Evolutionary conservation across 345 rosid species (phyloP).

Genomic region (Gossypium arboreum): DNA sequence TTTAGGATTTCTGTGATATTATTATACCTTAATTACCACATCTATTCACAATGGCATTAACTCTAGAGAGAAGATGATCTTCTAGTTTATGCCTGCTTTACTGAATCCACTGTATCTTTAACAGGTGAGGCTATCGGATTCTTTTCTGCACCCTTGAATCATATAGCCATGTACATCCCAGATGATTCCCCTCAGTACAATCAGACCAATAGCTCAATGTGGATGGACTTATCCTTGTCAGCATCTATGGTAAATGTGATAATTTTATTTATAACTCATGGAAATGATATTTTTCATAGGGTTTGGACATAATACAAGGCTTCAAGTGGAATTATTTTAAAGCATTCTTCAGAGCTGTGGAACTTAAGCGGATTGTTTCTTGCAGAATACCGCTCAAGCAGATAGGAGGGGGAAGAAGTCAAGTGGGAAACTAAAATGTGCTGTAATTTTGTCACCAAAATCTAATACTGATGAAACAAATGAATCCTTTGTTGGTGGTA

Average conservation of each 20-base stretch:
- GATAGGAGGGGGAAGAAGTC: slow-evolving; percentile 26
- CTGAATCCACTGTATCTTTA: slow-evolving; percentile 18
- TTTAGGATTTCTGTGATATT: background rate
- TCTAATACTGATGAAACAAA: slow-evolving; percentile 42
- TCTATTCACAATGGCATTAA: background rate
- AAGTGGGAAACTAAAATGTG: slow-evolving; percentile 67
- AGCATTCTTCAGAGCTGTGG: background rate
- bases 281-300: background rate
- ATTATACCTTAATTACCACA: background rate
- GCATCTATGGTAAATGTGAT: slow-evolving; percentile 42
- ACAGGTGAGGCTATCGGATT: slow-evolving; percentile 73
- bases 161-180: slow-evolving; percentile 47
- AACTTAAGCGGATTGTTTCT: slow-evolving; percentile 18
- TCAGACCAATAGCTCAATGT: slow-evolving; percentile 46
- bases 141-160: slow-evolving; percentile 63
- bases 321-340: background rate
- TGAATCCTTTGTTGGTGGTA: slow-evolving; percentile 25
- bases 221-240: slow-evolving; percentile 61
- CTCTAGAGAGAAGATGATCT: background rate
- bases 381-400: slow-evolving; percentile 45
- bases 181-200: slow-evolving; percentile 40
- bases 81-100: background rate
- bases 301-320: background rate
- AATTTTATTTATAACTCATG: background rate
- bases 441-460: slow-evolving; percentile 56